Conservation (phyloP, 139 green algal genomes). For the Chlorella sp. region DNA sequence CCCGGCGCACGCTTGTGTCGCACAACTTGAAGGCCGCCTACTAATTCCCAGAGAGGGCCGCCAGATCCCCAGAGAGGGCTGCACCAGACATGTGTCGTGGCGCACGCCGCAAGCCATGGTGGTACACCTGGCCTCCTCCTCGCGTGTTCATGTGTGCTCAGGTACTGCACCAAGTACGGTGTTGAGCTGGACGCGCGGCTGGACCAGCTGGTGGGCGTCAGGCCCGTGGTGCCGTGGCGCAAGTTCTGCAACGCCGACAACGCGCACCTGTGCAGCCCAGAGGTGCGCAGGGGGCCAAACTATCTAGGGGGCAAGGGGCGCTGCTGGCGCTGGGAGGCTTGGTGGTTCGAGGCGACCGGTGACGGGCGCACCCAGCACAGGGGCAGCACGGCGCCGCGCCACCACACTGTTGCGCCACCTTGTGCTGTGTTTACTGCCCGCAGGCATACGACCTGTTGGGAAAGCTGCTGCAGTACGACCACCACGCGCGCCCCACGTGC, state of each 20-base stretch:
- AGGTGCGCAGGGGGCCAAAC: constrained; percentile 43
- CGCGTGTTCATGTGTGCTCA: constrained; percentile 10
- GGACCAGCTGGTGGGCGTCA: constrained; percentile 71
- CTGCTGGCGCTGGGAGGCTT: background rate
- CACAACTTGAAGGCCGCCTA: too few relatives aligned
- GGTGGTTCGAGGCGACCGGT: background rate
- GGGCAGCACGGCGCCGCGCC: background rate
- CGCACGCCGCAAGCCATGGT: too few relatives aligned
- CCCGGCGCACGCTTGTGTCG: too few relatives aligned
- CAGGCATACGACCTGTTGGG: constrained; percentile 91
- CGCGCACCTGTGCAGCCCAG: constrained; percentile 77
- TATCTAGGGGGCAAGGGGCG: background rate
- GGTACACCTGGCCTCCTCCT: background rate
- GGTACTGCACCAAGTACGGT: constrained; percentile 87
- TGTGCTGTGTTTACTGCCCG: background rate
- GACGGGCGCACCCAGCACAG: background rate
- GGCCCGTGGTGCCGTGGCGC: constrained; percentile 81
- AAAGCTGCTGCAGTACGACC: constrained; percentile 88
- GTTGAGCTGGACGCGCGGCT: constrained; percentile 93
- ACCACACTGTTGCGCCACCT: background rate
- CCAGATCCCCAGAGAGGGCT: too few relatives aligned
- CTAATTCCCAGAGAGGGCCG: too few relatives aligned
- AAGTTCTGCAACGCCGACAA: constrained; percentile 93
- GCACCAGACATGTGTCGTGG: too few relatives aligned
- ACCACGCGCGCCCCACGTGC: constrained; percentile 84